A percentile compares a stretch with the other conserved stretches of the same genome.
These are phyloP conservation scores for Erythrobasidium yunnanense DNA, from an alignment of 768 basidiomycete species.

Conservation along the genomic window DNA sequence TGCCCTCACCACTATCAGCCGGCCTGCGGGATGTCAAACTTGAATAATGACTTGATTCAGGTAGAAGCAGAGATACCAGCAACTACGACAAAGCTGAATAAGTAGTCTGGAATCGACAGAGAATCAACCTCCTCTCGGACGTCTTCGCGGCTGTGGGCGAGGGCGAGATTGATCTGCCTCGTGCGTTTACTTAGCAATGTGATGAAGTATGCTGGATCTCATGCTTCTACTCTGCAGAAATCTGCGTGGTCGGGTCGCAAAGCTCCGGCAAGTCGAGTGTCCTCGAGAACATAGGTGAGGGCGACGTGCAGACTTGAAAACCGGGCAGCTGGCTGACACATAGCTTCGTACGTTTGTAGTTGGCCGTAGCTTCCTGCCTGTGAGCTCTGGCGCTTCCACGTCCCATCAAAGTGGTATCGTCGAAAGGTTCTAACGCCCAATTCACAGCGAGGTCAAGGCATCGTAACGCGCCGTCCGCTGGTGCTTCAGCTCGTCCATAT, in stretches of 20 bases:
- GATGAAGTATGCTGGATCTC: not conserved
- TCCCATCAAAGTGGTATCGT: conserved; percentile 58
- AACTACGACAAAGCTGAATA: not conserved
- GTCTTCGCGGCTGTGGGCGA: conserved; percentile 11
- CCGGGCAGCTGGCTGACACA: not conserved
- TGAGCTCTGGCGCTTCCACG: conserved; percentile 1
- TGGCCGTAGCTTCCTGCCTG: conserved; percentile 54
- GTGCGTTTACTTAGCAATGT: conserved; percentile 1
- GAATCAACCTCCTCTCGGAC: conserved; percentile 15
- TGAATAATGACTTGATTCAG: not conserved
- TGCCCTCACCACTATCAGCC: too few relatives aligned
- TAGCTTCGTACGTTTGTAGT: conserved; percentile 53
- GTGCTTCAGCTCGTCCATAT: conserved; percentile 93
- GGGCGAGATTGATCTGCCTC: conserved; percentile 23
- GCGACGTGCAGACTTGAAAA: not conserved
- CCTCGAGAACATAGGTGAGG: conserved; percentile 20
- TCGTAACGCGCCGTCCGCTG: conserved; percentile 89
- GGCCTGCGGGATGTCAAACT: not conserved
- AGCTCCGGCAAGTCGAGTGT: conserved; percentile 30
- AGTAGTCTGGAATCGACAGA: not conserved
- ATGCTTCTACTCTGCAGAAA: not conserved
- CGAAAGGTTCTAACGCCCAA: conserved; percentile 47
- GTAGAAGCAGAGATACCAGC: not conserved
- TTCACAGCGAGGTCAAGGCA: conserved; percentile 51
- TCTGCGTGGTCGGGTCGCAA: conserved; percentile 31